These are phyloP conservation scores for Escallonia herrerae DNA, from an alignment of 129 eudicot species.

Conservation along the genomic window DNA sequence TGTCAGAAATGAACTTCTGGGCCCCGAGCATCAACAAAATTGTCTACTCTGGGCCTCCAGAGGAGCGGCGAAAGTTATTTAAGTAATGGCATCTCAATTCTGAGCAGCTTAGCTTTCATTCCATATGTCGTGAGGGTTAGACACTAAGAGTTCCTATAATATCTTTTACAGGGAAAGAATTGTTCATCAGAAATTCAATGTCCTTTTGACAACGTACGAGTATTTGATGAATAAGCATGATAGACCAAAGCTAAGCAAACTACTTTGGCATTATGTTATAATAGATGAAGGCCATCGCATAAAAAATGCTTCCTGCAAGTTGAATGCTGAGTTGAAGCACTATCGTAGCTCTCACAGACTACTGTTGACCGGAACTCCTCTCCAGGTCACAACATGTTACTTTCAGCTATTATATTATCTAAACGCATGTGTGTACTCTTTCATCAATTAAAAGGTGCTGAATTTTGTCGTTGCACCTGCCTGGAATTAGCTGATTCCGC, in stretches of 20 bases:
- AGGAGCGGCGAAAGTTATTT: slow-evolving; percentile 83
- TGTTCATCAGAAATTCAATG: slow-evolving; percentile 88
- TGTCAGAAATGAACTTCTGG: slow-evolving; percentile 80
- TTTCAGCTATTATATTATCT: too few relatives aligned
- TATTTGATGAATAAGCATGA: slow-evolving; percentile 99
- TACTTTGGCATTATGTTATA: slow-evolving; percentile 91
- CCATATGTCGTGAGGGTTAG: too few relatives aligned
- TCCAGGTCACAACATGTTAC: slow-evolving; percentile 51
- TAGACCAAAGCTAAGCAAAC: slow-evolving; percentile 88
- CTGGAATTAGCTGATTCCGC: too few relatives aligned
- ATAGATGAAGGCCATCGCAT: slow-evolving; percentile 99
- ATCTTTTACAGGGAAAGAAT: slow-evolving; percentile 75
- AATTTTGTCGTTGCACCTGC: too few relatives aligned
- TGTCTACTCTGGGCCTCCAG: slow-evolving; percentile 93
- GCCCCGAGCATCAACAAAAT: slow-evolving; percentile 89
- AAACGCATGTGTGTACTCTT: too few relatives aligned
- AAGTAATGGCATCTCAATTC: slow-evolving; percentile 48
- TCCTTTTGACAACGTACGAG: slow-evolving; percentile 93
- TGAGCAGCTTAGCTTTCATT: not conserved
- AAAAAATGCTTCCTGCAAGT: slow-evolving; percentile 99
- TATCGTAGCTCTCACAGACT: slow-evolving; percentile 88
- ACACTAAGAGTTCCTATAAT: not conserved
- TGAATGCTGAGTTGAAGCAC: slow-evolving; percentile 95
- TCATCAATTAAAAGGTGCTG: too few relatives aligned
- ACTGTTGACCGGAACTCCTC: slow-evolving; percentile 93